These are phyloP conservation scores for Clarireedia paspali DNA, from an alignment of 2,329 filamentous ascomycete genomes.

Conservation along the genomic window DNA sequence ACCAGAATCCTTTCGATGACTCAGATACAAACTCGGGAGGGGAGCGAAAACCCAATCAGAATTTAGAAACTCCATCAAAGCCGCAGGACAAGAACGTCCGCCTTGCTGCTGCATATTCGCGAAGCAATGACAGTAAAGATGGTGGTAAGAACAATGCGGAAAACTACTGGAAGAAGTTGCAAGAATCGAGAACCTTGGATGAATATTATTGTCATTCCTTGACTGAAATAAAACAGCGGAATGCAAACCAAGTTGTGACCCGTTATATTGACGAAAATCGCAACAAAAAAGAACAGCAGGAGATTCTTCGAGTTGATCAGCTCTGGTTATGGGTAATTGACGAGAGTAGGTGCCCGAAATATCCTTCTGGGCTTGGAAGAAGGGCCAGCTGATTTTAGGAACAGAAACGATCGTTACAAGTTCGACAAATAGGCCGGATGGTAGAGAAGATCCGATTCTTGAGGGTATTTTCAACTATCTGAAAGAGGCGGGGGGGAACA, in stretches of 20 bases:
- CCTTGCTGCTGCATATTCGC: too few relatives aligned
- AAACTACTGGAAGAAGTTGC: not conserved
- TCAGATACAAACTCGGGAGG: too few relatives aligned
- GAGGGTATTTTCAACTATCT: not conserved
- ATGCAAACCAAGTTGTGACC: not conserved
- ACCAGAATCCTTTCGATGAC: too few relatives aligned
- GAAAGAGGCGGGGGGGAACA: not conserved
- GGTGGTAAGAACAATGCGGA: too few relatives aligned
- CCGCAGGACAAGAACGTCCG: too few relatives aligned
- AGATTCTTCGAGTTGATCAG: slow-evolving; percentile 1
- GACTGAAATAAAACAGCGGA: not conserved
- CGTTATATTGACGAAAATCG: too few relatives aligned
- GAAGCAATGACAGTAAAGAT: not conserved
- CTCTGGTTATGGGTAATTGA: not conserved
- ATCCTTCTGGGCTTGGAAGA: not conserved
- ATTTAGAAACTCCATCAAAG: too few relatives aligned
- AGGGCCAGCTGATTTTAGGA: not conserved
- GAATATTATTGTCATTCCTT: not conserved
- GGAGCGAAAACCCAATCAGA: too few relatives aligned
- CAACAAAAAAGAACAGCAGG: too few relatives aligned
- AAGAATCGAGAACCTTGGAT: not conserved
- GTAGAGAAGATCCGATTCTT: not conserved
- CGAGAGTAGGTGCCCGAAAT: not conserved
- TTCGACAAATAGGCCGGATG: not conserved
- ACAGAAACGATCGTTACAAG: not conserved